phyloP scores from a whole-genome alignment of 192 early-diverging fungal genomes.

The Podila clonocystis region DNA sequence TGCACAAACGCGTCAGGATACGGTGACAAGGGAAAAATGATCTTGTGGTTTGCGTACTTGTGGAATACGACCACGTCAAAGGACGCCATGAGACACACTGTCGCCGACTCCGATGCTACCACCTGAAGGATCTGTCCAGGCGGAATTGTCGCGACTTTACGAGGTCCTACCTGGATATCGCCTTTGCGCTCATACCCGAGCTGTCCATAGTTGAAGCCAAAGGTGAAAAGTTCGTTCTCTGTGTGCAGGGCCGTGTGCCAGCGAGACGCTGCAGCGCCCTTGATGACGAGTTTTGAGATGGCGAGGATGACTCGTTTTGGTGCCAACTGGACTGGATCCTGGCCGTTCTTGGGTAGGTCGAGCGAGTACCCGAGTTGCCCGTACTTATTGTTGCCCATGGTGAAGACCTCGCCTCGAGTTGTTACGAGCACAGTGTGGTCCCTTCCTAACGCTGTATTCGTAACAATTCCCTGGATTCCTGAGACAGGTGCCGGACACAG shows the following conservation, averaged over 20 bases:
- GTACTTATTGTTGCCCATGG: constrained; percentile 73
- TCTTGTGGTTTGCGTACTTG: constrained; percentile 59
- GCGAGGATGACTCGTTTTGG: constrained; percentile 65
- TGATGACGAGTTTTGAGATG: constrained; percentile 61
- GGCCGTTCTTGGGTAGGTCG: constrained; percentile 47
- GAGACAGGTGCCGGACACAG: constrained; percentile 57
- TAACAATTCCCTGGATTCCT: constrained; percentile 55
- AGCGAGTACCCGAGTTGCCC: constrained; percentile 67
- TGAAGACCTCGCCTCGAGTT: constrained; percentile 63
- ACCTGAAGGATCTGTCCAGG: constrained; percentile 63
- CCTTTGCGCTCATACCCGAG: constrained; percentile 63
- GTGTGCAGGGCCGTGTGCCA: constrained; percentile 75
- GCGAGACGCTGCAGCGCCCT: constrained; percentile 72
- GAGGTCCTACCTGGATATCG: constrained; percentile 60
- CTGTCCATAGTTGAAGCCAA: constrained; percentile 80
- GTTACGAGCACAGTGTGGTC: constrained; percentile 78
- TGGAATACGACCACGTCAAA: constrained; percentile 70
- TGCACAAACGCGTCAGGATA: constrained; percentile 25
- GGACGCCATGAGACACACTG: constrained; percentile 64
- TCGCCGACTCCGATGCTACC: constrained; percentile 72
- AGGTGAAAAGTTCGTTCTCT: constrained; percentile 66
- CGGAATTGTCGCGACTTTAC: constrained; percentile 70
- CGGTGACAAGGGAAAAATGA: constrained; percentile 40
- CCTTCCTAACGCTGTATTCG: constrained; percentile 64
- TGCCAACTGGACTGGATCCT: constrained; percentile 48